Evolutionary conservation across 257 asterid species (phyloP).

Genomic region (Coffea canephora): DNA sequence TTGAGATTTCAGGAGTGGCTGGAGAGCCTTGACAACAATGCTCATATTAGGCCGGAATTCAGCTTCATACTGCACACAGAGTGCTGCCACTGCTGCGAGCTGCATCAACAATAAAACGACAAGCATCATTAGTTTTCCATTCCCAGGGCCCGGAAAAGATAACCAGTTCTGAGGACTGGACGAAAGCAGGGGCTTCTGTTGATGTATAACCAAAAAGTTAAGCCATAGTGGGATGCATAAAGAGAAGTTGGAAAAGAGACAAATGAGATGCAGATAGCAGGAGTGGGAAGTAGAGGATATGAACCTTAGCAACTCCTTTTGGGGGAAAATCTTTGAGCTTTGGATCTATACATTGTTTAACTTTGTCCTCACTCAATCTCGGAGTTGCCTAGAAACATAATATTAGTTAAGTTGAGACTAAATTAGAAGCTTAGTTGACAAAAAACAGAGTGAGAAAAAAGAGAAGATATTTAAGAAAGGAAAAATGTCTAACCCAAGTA

Average conservation of each 20-base stretch:
- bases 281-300: background rate
- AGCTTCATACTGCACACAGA: constrained; percentile 89
- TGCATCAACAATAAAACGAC: constrained; percentile 33
- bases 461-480: background rate
- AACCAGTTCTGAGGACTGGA: background rate
- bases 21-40: constrained; percentile 86
- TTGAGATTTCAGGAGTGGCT: constrained; percentile 64
- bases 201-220: background rate
- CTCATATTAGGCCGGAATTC: constrained; percentile 94
- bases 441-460: background rate
- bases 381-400: constrained; percentile 69
- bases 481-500: constrained; percentile 65
- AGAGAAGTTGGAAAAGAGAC: constrained; percentile 1
- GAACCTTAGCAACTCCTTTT: constrained; percentile 92
- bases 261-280: background rate
- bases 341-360: constrained; percentile 84
- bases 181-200: background rate
- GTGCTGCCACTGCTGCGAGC: constrained; percentile 92
- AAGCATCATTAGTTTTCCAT: background rate
- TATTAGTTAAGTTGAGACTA: background rate
- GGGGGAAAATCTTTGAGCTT: constrained; percentile 79
- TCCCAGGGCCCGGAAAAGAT: background rate
- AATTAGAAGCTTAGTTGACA: background rate
- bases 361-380: constrained; percentile 87
- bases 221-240: background rate